Evolutionary conservation across 306 rosid species (phyloP), one percentile per base, ranked within the genome.

Genomic region (Styphnolobium japonicum): DNA sequence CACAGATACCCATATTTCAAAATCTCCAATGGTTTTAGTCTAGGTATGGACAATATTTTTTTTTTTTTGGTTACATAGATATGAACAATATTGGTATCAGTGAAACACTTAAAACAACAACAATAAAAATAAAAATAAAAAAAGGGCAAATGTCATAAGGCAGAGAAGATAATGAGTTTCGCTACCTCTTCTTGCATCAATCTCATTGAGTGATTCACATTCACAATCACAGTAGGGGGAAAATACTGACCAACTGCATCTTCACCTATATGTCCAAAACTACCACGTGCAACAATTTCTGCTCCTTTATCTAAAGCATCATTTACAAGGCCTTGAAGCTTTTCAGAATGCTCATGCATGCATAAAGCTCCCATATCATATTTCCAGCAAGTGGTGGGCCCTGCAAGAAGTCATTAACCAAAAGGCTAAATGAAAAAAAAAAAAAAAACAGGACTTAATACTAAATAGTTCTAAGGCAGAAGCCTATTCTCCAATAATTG

Each of bases 101-200:
- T 56, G 60, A 62, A 46, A 23, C 73, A 52, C 37, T 9, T 15
- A 39, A 64, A 76, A 37, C 10, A n/a, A n/a, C 18, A 25, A 66
- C 23, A 65, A 25, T n/a, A 53, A 45, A 43, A 55, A 33, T 5
- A 5, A 16, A 61, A 65, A 61, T n/a, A 25, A 60, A 53, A 66
- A 55, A 65, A 4, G 58, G 2, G 52, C 14, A 16, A 37, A 78
- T 81, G 53, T 34, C 67, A 4, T 37, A 40, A 19, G 40, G 25
- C 25, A 16, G 49, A 65, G 56, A 45, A 72, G 56, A 66, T 14
- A 57, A 46, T 6, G 67, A 77, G 12, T 40, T 80, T 72, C 40
- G 61, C 27, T 87, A 96, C 99, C 99, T 93, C 99, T 81, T 96
- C 98, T 82, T 96, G 97, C 99, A 96, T 96, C 90, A 96, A 83